A percentile compares a stretch with the other conserved stretches of the same genome.
Evolutionary conservation across 352 stramenopile species (phyloP).

Genomic region (Globisporangium solare): DNA sequence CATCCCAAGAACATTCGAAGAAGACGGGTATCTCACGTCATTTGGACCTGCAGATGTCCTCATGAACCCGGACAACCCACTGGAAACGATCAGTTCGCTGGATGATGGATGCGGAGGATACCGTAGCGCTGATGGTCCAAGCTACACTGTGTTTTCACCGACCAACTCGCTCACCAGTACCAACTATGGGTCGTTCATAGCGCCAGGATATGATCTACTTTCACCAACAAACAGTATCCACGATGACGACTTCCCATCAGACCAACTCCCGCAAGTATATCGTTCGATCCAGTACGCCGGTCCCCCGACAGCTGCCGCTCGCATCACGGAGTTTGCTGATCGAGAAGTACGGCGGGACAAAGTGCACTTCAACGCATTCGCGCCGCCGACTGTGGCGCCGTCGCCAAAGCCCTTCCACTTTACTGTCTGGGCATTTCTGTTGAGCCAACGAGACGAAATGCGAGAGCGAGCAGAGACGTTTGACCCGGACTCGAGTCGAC

Average conservation of each 20-base stretch:
- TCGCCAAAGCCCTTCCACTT: constrained; percentile 65
- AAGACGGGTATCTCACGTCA: constrained; percentile 6
- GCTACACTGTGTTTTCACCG: constrained; percentile 49
- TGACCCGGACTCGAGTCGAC: constrained; percentile 27
- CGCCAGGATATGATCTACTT: constrained; percentile 33
- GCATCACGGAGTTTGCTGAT: constrained; percentile 33
- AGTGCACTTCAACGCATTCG: constrained; percentile 77
- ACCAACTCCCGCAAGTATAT: constrained; percentile 71
- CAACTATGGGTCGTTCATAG: constrained; percentile 18
- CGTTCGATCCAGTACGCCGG: constrained; percentile 56
- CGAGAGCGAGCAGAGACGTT: constrained; percentile 41
- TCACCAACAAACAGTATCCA: constrained; percentile 58
- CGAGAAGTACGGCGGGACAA: constrained; percentile 49
- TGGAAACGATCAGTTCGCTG: constrained; percentile 12
- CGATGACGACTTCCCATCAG: constrained; percentile 48
- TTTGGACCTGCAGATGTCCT: constrained; percentile 12
- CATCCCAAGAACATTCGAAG: constrained; percentile 13
- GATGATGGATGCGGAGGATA: background rate
- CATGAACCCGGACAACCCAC: background rate
- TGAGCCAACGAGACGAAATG: constrained; percentile 68
- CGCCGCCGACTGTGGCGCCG: constrained; percentile 50
- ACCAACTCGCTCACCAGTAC: constrained; percentile 27
- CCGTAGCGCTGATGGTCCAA: background rate
- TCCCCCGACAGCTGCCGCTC: constrained; percentile 18
- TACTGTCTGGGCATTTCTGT: constrained; percentile 68